Percentiles rank a stretch among this genome's conserved stretches.
These are phyloP conservation scores for Ceratocystis diversiconidia DNA, from an alignment of 2,329 filamentous ascomycete species.

Conservation along the genomic window DNA sequence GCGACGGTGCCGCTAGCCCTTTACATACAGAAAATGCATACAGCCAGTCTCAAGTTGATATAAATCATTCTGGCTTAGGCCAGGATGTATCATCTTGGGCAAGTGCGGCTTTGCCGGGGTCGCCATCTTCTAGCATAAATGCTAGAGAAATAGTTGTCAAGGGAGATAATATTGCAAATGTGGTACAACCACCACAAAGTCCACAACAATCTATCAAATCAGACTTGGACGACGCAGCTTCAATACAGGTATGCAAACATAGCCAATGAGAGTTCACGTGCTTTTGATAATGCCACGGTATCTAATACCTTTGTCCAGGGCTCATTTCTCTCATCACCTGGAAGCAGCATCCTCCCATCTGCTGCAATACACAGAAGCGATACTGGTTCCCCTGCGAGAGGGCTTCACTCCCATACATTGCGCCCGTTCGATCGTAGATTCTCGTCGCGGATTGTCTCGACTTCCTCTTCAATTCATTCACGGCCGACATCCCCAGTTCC, in stretches of 20 bases:
- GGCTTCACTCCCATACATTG: slow-evolving; percentile 42
- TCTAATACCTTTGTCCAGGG: slow-evolving; percentile 30
- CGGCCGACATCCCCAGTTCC: slow-evolving; percentile 62
- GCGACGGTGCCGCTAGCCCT: not conserved
- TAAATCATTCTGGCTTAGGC: not conserved
- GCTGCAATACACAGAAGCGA: slow-evolving; percentile 52
- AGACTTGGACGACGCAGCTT: slow-evolving; percentile 71
- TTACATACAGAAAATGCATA: slow-evolving; percentile 26
- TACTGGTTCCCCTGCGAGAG: slow-evolving; percentile 47
- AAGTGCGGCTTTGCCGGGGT: not conserved
- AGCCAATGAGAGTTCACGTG: slow-evolving; percentile 22
- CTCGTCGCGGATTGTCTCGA: slow-evolving; percentile 65
- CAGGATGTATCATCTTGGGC: not conserved
- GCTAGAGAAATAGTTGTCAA: not conserved
- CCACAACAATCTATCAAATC: slow-evolving; percentile 56
- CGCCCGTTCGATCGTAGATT: slow-evolving; percentile 92
- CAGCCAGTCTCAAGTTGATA: not conserved
- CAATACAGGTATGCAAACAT: slow-evolving; percentile 49
- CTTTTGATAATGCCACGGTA: not conserved
- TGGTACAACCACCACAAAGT: slow-evolving; percentile 41
- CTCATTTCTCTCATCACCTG: slow-evolving; percentile 49
- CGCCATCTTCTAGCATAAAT: not conserved
- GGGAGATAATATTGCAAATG: not conserved
- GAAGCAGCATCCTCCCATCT: slow-evolving; percentile 59
- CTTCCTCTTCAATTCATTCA: slow-evolving; percentile 41